phyloP scores from a whole-genome alignment of 2,329 filamentous ascomycete species.

The Thyridium curvatum region DNA sequence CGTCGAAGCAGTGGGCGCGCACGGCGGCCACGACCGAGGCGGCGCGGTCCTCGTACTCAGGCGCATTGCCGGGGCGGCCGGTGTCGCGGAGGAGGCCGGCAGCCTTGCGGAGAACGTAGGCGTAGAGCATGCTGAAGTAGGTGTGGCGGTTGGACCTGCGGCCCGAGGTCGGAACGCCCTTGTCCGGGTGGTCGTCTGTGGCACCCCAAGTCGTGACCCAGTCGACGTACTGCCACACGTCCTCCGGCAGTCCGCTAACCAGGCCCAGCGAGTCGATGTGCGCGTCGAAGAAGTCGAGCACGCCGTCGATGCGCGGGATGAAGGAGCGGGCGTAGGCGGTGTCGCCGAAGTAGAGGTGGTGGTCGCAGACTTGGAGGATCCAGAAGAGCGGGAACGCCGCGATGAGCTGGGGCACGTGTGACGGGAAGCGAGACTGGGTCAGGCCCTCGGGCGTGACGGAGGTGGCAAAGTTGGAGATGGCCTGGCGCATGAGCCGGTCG shows the following conservation, averaged over 20 bases:
- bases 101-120: conserved; percentile 24
- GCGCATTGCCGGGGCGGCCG: conserved; percentile 21
- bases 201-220: conserved; percentile 20
- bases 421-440: conserved; percentile 26
- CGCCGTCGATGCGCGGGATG: conserved; percentile 24
- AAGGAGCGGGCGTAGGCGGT: conserved; percentile 18
- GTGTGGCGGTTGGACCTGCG: conserved; percentile 27
- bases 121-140: conserved; percentile 32
- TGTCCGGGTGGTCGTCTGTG: conserved; percentile 16
- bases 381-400: conserved; percentile 30
- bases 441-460: conserved; percentile 19
- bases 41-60: conserved; percentile 21
- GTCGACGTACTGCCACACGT: conserved; percentile 28
- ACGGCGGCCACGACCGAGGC: conserved; percentile 15
- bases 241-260: conserved; percentile 16
- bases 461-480: conserved; percentile 18
- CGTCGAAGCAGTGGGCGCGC: conserved; percentile 22
- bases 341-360: conserved; percentile 27
- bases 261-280: conserved; percentile 18
- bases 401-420: conserved; percentile 26
- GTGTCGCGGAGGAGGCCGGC: conserved; percentile 22
- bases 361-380: conserved; percentile 27
- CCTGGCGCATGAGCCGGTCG: conserved; percentile 22
- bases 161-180: conserved; percentile 30
- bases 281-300: conserved; percentile 23